These are phyloP conservation scores for Fusarium sp. DNA, from an alignment of 2,329 filamentous ascomycete genomes.

Conservation along the genomic window DNA sequence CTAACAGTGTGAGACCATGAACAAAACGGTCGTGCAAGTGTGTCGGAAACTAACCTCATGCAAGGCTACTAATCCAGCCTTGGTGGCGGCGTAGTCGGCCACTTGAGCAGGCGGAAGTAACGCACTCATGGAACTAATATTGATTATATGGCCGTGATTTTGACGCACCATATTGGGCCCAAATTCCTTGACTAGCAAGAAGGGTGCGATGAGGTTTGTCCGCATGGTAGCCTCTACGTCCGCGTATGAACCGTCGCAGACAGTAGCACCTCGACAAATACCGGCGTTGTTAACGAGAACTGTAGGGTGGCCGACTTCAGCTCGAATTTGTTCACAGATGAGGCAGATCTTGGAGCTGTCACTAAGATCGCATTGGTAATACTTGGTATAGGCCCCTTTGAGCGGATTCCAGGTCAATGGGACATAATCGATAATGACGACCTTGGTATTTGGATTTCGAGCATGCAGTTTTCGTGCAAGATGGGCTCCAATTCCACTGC, in stretches of 20 bases:
- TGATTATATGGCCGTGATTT: constrained; percentile 77
- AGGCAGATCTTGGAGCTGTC: constrained; percentile 14
- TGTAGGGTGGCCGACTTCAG: constrained; percentile 26
- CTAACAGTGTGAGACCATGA: not conserved
- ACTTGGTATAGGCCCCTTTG: not conserved
- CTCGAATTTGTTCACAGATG: constrained; percentile 18
- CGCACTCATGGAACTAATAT: constrained; percentile 71
- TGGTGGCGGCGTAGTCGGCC: constrained; percentile 73
- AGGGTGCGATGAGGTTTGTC: constrained; percentile 72
- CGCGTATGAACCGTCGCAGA: constrained; percentile 51
- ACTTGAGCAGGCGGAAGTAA: constrained; percentile 68
- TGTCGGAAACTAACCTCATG: not conserved
- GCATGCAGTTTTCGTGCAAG: constrained; percentile 44
- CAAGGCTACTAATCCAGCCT: constrained; percentile 54
- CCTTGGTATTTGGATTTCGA: constrained; percentile 8
- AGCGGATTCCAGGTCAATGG: constrained; percentile 6
- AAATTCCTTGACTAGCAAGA: constrained; percentile 71
- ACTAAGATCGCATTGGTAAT: constrained; percentile 29
- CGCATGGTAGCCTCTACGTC: constrained; percentile 52
- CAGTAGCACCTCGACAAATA: constrained; percentile 34
- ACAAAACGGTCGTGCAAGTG: not conserved
- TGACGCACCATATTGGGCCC: constrained; percentile 69
- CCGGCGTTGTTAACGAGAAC: constrained; percentile 40
- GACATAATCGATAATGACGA: constrained; percentile 19
- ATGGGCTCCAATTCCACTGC: constrained; percentile 56